Percentiles rank a stretch among this genome's conserved stretches.
These are phyloP conservation scores for Boletus smithii DNA, from an alignment of 1,284 basidiomycete species.

Conservation along the genomic window DNA sequence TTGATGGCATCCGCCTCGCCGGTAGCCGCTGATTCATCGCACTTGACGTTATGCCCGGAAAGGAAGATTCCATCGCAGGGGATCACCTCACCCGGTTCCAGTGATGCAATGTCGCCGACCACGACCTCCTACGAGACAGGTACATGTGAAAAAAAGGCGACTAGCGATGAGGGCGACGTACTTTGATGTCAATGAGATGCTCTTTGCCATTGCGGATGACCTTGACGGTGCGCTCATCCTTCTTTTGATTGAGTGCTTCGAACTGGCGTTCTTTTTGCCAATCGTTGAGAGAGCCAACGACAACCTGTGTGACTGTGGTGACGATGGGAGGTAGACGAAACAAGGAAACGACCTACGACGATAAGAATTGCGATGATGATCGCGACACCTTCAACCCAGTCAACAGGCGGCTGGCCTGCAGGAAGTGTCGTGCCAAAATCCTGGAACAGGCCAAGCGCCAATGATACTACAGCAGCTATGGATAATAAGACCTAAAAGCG, in stretches of 20 bases:
- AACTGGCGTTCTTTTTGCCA: constrained; percentile 99
- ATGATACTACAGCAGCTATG: constrained; percentile 88
- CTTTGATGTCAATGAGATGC: constrained; percentile 77
- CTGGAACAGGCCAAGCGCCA: constrained; percentile 93
- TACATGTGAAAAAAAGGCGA: background rate
- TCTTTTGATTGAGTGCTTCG: constrained; percentile 88
- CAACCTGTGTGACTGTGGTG: constrained; percentile 48
- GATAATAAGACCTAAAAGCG: constrained; percentile 73
- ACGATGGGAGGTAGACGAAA: background rate
- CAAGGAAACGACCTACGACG: constrained; percentile 53
- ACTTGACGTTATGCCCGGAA: constrained; percentile 89
- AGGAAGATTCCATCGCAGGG: constrained; percentile 96
- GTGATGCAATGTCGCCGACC: constrained; percentile 87
- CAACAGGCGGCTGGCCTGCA: constrained; percentile 64
- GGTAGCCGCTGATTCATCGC: constrained; percentile 95
- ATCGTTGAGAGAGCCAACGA: constrained; percentile 87
- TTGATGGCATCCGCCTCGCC: constrained; percentile 95
- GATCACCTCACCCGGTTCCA: constrained; percentile 95
- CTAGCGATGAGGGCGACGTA: constrained; percentile 27
- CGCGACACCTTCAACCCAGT: constrained; percentile 98
- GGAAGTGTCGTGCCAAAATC: constrained; percentile 76
- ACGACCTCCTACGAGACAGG: constrained; percentile 66
- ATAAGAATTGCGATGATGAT: constrained; percentile 89
- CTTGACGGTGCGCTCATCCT: constrained; percentile 92
- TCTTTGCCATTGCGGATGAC: constrained; percentile 85